Conservation (phyloP, 176 grass and related monocot species). For the Oryza brachyantha region DNA sequence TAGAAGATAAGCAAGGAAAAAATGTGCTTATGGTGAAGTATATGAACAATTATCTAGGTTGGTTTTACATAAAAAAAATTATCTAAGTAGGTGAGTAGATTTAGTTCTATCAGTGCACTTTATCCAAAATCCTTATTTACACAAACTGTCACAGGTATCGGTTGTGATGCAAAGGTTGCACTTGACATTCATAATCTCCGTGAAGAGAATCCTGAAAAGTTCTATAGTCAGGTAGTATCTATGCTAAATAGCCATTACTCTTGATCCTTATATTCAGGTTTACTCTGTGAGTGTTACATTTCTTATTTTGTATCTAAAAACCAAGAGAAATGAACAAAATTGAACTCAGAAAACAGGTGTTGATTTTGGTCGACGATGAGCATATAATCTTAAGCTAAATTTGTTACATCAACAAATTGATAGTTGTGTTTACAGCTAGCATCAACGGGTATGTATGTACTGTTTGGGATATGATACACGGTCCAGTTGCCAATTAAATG, state of each 20-base stretch:
- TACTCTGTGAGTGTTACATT: neutral
- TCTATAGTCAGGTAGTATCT: slow-evolving; percentile 70
- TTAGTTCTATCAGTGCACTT: neutral
- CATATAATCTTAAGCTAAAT: neutral
- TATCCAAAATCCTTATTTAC: slow-evolving; percentile 20
- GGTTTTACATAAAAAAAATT: too few species aligned
- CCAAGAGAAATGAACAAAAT: neutral
- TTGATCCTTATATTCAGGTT: neutral
- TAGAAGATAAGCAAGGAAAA: slow-evolving; percentile 56
- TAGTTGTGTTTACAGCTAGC: neutral
- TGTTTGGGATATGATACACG: neutral
- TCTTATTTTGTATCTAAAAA: too few species aligned
- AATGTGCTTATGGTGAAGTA: slow-evolving; percentile 41
- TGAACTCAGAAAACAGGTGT: neutral
- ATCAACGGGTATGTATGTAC: neutral
- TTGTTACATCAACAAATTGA: too few species aligned
- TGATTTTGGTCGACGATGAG: neutral
- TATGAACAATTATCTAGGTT: slow-evolving; percentile 83
- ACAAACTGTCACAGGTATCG: slow-evolving; percentile 54
- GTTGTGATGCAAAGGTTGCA: slow-evolving; percentile 96
- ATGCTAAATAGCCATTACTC: neutral
- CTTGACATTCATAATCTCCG: slow-evolving; percentile 93
- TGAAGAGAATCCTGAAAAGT: slow-evolving; percentile 92
- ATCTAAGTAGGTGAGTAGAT: slow-evolving; percentile 36
- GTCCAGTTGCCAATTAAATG: neutral